Percentiles rank a stretch among this genome's conserved stretches.
These are phyloP conservation scores for Thelephora aurantiotincta DNA, from an alignment of 768 basidiomycete species.

Conservation along the genomic window DNA sequence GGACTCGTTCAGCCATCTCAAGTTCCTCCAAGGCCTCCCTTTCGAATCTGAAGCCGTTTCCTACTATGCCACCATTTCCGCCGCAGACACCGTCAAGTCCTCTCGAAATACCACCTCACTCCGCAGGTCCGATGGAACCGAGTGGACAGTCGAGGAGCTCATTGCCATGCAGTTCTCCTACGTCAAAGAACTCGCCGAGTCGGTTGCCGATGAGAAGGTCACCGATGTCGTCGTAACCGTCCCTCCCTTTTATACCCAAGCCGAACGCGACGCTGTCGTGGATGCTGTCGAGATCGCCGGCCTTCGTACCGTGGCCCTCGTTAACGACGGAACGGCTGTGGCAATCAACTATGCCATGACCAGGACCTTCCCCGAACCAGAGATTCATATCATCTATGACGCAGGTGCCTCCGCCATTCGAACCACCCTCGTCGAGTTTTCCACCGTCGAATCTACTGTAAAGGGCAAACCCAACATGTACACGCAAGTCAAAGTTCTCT, in stretches of 20 bases:
- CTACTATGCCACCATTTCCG: conserved; percentile 29
- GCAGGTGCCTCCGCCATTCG: conserved; percentile 76
- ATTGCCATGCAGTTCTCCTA: conserved; percentile 91
- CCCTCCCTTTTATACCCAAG: conserved; percentile 81
- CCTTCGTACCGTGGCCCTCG: conserved; percentile 64
- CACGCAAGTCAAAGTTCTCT: conserved; percentile 70
- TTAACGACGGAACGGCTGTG: conserved; percentile 91
- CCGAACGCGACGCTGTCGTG: conserved; percentile 80
- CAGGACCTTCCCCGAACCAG: conserved; percentile 61
- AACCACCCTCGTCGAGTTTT: conserved; percentile 66
- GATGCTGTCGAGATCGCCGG: conserved; percentile 92
- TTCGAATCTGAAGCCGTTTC: conserved; percentile 42
- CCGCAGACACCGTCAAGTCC: conserved; percentile 25
- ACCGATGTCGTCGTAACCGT: conserved; percentile 80
- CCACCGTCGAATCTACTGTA: conserved; percentile 25
- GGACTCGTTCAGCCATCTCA: conserved; percentile 77
- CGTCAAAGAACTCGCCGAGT: conserved; percentile 78
- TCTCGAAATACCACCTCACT: conserved; percentile 47
- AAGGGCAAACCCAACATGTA: conserved; percentile 35
- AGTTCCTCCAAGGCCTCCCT: conserved; percentile 66
- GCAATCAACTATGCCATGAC: conserved; percentile 99
- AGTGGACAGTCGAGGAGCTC: conserved; percentile 82
- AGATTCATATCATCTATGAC: conserved; percentile 89
- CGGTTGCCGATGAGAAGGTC: conserved; percentile 59
- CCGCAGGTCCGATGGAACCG: conserved; percentile 42